Conservation (phyloP, 2,329 filamentous ascomycete species). For the Pseudocercospora crystallina region DNA sequence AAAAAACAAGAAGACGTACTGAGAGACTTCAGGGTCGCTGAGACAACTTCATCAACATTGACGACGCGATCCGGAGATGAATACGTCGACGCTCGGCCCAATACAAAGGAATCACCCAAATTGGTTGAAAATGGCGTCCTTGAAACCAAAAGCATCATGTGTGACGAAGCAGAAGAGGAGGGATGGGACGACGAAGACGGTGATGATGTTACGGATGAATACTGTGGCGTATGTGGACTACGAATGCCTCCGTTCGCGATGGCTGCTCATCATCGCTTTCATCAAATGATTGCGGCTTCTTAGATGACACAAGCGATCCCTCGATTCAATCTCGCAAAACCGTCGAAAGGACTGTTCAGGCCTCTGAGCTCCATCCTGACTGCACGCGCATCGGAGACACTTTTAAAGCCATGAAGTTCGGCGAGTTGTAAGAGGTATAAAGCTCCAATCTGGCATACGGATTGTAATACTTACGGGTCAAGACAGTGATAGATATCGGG, state of each 20-base stretch:
- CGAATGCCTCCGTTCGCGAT: slow-evolving; percentile 59
- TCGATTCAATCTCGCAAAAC: too few relatives aligned
- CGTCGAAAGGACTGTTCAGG: too few relatives aligned
- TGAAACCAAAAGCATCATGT: background rate
- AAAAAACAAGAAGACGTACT: slow-evolving; percentile 68
- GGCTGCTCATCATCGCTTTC: slow-evolving; percentile 57
- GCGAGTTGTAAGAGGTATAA: too few relatives aligned
- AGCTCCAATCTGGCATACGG: too few relatives aligned
- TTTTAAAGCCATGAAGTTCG: too few relatives aligned
- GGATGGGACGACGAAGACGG: slow-evolving; percentile 25
- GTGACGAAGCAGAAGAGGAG: slow-evolving; percentile 7
- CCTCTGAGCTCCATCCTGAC: too few relatives aligned
- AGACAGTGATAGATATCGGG: too few relatives aligned
- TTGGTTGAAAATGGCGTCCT: slow-evolving; percentile 4
- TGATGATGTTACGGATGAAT: slow-evolving; percentile 20
- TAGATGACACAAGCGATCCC: too few relatives aligned
- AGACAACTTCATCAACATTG: slow-evolving; percentile 24
- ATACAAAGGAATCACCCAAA: background rate
- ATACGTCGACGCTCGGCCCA: background rate
- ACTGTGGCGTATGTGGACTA: slow-evolving; percentile 54
- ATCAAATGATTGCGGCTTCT: slow-evolving; percentile 27
- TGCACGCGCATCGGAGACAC: too few relatives aligned
- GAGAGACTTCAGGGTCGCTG: slow-evolving; percentile 64
- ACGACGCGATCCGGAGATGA: background rate
- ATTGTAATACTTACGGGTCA: too few relatives aligned